Base-by-base conservation (phyloP, 2,329 filamentous ascomycete species). In the Dryadomyces quercus-mongolicae region DNA sequence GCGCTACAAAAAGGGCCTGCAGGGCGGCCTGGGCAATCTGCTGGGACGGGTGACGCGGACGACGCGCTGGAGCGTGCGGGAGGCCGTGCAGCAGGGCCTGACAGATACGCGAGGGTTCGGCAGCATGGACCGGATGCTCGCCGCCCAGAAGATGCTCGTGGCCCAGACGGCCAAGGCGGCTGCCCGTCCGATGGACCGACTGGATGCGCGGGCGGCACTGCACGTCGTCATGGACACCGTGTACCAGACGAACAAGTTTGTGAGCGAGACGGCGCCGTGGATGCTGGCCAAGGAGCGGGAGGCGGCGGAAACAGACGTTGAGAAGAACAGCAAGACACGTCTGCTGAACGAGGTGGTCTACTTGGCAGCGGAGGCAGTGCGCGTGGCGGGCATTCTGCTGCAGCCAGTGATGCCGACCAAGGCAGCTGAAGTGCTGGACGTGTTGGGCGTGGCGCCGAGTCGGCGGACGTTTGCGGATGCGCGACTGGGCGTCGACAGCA, bases 351-450 rank as follows among this genome's bases (percentile, higher is more conserved):
- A 75, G 60, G 76, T 78, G 42, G 74, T 98, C 31, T 96, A 81
- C 66, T 75, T 85, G 46, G 74, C 76, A 46, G 79, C 84, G 9
- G 93, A 98, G 69, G 79, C 85, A 5, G 66, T 96, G 49, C 85
- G 93, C 42, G 80, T 96, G 22, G 74, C 76, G 0, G 88, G 84
- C 15, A 95, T 98, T 61, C 73, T 97, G 49, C 72, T 98, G 47
- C 91, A 95, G 67, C 90, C 93, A 1, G 88, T 91, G 64, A 95
- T 98, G 78, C 93, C 93, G 0, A 74, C 72, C 44, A 95, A 94
- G 67, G 79, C 88, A 49, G 69, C 70, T 12, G 71, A 80, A 60
- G 68, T 96, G 36, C 77, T 98, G 0, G 85, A 95, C 65, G 78
- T 85, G 62, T 72, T 98, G 9, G 85, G 86, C 1, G 90, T 98